Percentiles rank a stretch among this genome's conserved stretches.
Evolutionary conservation across 352 stramenopile species (phyloP).

Genomic region (Phytophthora citrophthora): DNA sequence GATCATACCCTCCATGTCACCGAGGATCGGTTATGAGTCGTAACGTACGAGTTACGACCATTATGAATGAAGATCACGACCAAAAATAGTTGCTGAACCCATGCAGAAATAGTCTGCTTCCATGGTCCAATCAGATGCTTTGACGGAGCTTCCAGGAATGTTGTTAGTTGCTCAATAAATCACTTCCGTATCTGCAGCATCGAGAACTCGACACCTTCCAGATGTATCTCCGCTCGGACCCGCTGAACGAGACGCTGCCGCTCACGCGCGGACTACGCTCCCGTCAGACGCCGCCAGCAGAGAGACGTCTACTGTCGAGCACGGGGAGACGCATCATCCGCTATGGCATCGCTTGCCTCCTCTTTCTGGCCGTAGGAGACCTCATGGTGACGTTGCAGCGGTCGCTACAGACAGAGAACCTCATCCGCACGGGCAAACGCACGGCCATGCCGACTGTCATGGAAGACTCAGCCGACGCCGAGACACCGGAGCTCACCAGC

Average conservation of each 20-base stretch:
- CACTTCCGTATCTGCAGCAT: conserved; percentile 5
- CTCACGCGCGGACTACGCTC: conserved; percentile 35
- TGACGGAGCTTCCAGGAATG: neutral
- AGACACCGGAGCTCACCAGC: neutral
- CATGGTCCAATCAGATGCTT: neutral
- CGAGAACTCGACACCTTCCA: neutral
- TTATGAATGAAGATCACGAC: too few relatives aligned
- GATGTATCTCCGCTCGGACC: conserved; percentile 29
- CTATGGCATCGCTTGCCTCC: conserved; percentile 28
- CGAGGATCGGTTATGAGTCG: too few relatives aligned
- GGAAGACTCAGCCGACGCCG: conserved; percentile 26
- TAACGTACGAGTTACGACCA: too few relatives aligned
- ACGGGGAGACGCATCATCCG: conserved; percentile 28
- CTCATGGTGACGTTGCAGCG: conserved; percentile 43
- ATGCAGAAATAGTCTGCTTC: too few relatives aligned
- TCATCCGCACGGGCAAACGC: conserved; percentile 22
- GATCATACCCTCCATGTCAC: too few relatives aligned
- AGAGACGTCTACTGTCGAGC: conserved; percentile 27
- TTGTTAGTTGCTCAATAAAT: neutral
- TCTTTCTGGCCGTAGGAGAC: conserved; percentile 38
- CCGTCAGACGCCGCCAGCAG: conserved; percentile 26
- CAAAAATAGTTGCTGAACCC: too few relatives aligned
- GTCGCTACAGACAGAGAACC: conserved; percentile 34
- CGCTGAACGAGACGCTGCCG: conserved; percentile 41
- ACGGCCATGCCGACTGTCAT: conserved; percentile 13